Percentiles rank a stretch among this genome's conserved stretches.
Conservation (phyloP, 768 basidiomycete species). For the Russula emetica region DNA sequence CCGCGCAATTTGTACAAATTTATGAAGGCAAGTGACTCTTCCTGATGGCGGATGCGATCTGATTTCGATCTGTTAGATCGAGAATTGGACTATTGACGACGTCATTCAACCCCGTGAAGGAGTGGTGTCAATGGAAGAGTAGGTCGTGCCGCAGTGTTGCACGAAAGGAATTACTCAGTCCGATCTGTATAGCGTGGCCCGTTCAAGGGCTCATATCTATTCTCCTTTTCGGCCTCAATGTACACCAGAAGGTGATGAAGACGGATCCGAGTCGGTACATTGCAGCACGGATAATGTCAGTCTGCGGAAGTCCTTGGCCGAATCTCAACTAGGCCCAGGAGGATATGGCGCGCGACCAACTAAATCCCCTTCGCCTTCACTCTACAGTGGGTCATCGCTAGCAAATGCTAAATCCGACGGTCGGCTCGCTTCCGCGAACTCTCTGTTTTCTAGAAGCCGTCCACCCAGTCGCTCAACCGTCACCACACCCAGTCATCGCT, state of each 20-base stretch:
- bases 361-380: constrained; percentile 42
- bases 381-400: constrained; percentile 74
- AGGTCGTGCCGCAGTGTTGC: constrained; percentile 34
- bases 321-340: constrained; percentile 36
- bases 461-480: constrained; percentile 61
- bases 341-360: constrained; percentile 36
- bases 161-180: constrained; percentile 16
- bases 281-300: constrained; percentile 92
- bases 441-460: constrained; percentile 41
- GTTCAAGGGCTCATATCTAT: constrained; percentile 59
- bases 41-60: constrained; percentile 15
- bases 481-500: constrained; percentile 43
- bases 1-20: constrained; percentile 94
- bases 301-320: constrained; percentile 69
- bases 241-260: constrained; percentile 59
- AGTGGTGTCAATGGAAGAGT: constrained; percentile 90
- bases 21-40: constrained; percentile 58
- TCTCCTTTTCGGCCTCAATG: constrained; percentile 60
- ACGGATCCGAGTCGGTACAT: constrained; percentile 63
- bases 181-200: constrained; percentile 52
- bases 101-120: constrained; percentile 72
- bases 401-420: constrained; percentile 92
- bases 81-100: constrained; percentile 81
- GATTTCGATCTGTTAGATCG: constrained; percentile 49
- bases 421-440: constrained; percentile 66